phyloP scores from a whole-genome alignment of 2,329 filamentous ascomycete genomes.

The Sporothrix variecibatus region DNA sequence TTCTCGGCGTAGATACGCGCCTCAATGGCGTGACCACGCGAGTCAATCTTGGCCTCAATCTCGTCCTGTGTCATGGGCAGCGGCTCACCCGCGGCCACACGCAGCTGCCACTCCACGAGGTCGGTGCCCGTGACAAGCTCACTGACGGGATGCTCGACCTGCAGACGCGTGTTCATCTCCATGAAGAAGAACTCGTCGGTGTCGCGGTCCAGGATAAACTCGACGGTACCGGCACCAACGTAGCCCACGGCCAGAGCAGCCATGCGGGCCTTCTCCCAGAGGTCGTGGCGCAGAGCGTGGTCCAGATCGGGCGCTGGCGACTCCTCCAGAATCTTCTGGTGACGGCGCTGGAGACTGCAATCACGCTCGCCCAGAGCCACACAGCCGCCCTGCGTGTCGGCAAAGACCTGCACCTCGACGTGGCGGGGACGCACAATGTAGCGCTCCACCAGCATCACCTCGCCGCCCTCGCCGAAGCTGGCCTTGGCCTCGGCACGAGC shows the following conservation, averaged over 20 bases:
- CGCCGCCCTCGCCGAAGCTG: conserved; percentile 76
- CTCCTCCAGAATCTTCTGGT: conserved; percentile 91
- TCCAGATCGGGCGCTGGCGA: conserved; percentile 73
- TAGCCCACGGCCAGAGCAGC: conserved; percentile 77
- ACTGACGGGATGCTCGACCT: conserved; percentile 95
- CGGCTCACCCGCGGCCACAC: conserved; percentile 63
- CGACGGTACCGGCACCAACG: conserved; percentile 84
- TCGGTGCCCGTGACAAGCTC: conserved; percentile 68
- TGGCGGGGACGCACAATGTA: conserved; percentile 79
- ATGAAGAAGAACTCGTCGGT: conserved; percentile 79
- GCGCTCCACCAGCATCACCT: conserved; percentile 81
- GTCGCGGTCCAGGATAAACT: conserved; percentile 86
- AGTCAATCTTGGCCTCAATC: conserved; percentile 73
- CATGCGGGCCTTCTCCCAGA: conserved; percentile 67
- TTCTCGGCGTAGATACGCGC: conserved; percentile 96
- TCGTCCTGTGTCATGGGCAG: conserved; percentile 58
- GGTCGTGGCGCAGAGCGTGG: conserved; percentile 58
- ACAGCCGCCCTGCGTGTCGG: conserved; percentile 75
- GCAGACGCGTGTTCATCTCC: conserved; percentile 84
- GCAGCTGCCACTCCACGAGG: conserved; percentile 95
- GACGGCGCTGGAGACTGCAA: conserved; percentile 81
- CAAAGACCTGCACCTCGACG: conserved; percentile 89
- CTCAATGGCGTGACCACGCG: conserved; percentile 85
- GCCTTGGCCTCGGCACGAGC: conserved; percentile 75
- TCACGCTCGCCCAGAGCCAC: conserved; percentile 86